Evolutionary conservation across 1,284 basidiomycete species (phyloP).

Genomic region (Golubevia pallescens): DNA sequence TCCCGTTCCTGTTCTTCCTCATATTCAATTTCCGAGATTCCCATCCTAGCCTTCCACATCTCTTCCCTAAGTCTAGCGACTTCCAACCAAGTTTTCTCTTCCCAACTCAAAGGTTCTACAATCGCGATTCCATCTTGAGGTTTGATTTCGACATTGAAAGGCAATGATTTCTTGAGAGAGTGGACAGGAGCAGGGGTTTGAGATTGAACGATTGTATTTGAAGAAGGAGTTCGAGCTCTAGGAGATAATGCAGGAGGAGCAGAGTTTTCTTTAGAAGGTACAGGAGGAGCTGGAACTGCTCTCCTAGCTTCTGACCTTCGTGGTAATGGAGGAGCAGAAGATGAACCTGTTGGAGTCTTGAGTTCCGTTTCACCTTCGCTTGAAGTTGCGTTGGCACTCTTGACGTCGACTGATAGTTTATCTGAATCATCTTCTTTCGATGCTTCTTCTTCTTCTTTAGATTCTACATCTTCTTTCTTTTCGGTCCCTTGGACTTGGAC

Average conservation of each 20-base stretch:
- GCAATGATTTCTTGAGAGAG: conserved; percentile 10
- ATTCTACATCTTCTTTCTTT: conserved; percentile 6
- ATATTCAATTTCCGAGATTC: conserved; percentile 3
- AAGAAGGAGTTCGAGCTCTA: conserved; percentile 4
- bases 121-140: conserved; percentile 19
- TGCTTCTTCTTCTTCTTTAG: conserved; percentile 3
- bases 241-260: conserved; percentile 8
- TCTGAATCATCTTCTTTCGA: conserved; percentile 18
- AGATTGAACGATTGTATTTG: background rate
- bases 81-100: conserved; percentile 51
- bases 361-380: background rate
- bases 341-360: background rate
- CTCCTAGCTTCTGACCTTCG: background rate
- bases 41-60: conserved; percentile 35
- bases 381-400: conserved; percentile 15
- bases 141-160: background rate
- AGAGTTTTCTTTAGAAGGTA: background rate
- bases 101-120: conserved; percentile 35
- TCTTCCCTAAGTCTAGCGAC: conserved; percentile 46
- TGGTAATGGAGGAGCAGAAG: background rate
- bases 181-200: conserved; percentile 16
- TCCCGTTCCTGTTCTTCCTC: background rate
- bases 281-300: background rate
- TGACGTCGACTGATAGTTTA: conserved; percentile 28
- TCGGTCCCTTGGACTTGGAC: background rate